phyloP scores from a whole-genome alignment of 2,329 filamentous ascomycete species.

The Pseudocercospora cruenta region DNA sequence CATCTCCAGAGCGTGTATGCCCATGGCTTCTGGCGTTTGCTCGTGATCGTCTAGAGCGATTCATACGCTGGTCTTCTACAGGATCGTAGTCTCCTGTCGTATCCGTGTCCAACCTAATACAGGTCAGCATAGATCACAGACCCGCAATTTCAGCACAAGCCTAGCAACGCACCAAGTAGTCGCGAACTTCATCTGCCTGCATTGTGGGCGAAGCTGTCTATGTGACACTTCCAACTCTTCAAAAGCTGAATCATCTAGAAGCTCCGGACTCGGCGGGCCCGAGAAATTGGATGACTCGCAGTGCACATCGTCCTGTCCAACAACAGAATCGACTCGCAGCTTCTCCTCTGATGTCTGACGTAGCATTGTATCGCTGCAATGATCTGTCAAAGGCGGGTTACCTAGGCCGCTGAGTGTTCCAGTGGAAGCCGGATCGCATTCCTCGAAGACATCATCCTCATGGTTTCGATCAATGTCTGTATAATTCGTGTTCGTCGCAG shows the following conservation, averaged over 20 bases:
- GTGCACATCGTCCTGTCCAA: neutral
- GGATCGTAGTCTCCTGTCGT: slow-evolving; percentile 42
- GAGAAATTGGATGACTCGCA: slow-evolving; percentile 1
- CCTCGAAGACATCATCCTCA: neutral
- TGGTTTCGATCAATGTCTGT: neutral
- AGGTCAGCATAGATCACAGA: neutral
- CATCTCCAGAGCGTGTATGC: neutral
- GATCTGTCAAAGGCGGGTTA: neutral
- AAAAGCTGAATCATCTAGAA: neutral
- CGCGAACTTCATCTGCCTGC: neutral
- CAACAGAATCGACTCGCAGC: neutral
- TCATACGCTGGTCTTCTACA: slow-evolving; percentile 14
- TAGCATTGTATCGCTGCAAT: neutral
- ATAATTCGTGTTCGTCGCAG: neutral
- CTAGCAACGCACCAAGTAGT: slow-evolving; percentile 31
- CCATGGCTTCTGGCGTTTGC: neutral
- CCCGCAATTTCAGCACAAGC: neutral
- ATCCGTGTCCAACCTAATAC: slow-evolving; percentile 39
- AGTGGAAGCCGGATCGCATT: neutral
- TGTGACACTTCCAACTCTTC: neutral
- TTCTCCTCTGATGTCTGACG: neutral
- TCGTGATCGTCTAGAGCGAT: neutral
- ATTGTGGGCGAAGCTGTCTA: slow-evolving; percentile 4
- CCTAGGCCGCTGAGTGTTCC: neutral
- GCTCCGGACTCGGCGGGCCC: neutral